Evolutionary conservation across 2,329 filamentous ascomycete genomes (phyloP).

Genomic region (Ceratocystis lukuohia): DNA sequence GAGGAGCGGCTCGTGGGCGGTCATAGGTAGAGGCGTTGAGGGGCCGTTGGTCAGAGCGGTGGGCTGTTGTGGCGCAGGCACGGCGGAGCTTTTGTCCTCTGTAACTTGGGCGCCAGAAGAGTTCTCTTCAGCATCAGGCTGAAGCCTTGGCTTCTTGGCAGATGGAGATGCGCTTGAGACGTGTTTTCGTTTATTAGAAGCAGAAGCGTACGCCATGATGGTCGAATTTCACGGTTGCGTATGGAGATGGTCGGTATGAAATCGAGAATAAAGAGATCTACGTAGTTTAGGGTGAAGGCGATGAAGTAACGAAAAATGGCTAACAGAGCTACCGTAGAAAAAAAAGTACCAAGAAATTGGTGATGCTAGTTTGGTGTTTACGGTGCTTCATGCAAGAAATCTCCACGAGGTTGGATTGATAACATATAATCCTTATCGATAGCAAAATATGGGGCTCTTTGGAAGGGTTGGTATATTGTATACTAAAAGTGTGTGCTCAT

Average conservation of each 20-base stretch:
- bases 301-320: too few relatives aligned
- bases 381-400: too few relatives aligned
- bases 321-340: too few relatives aligned
- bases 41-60: slow-evolving; percentile 3
- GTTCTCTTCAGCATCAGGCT: not conserved
- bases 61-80: slow-evolving; percentile 4
- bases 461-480: too few relatives aligned
- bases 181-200: slow-evolving; percentile 14
- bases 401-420: too few relatives aligned
- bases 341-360: too few relatives aligned
- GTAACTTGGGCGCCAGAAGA: not conserved
- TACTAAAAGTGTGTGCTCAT: too few relatives aligned
- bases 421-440: too few relatives aligned
- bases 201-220: not conserved
- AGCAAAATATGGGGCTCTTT: too few relatives aligned
- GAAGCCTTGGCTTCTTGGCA: slow-evolving; percentile 11
- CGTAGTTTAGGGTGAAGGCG: too few relatives aligned
- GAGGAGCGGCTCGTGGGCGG: slow-evolving; percentile 1
- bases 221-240: not conserved
- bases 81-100: not conserved
- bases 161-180: not conserved
- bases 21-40: slow-evolving; percentile 9
- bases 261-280: not conserved
- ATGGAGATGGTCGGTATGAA: not conserved
- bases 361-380: too few relatives aligned